Base-by-base conservation (phyloP, 1,284 basidiomycete genomes). In the Cryptococcus wingfieldii region DNA sequence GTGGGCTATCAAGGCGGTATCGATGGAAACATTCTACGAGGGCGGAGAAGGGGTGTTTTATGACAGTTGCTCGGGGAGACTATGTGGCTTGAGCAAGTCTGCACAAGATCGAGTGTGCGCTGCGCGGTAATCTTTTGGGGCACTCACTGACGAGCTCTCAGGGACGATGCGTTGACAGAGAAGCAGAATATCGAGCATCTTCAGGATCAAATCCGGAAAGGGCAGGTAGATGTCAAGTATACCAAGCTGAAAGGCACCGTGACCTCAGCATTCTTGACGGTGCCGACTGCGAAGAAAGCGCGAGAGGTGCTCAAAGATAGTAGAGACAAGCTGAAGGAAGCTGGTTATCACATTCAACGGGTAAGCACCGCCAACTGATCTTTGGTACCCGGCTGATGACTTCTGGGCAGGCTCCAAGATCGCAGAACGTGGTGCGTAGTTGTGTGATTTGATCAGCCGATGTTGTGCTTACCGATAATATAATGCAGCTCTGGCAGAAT, bases 401-500 rank as follows among this genome's bases (percentile, higher is more conserved):
- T 31, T 48, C 28, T 10, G 3, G n/a, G 9, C 34, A 60, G 65
- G 52, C 60, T 42, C 62, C 60, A 9, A 41, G 65, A 38, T 58
- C 60, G 1, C 56, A 60, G 23, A 62, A 66, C 39, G 51, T 67
- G 31, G 64, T 64, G 48, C 8, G 59, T 58, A 4, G n/a, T 28
- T 45, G 9, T n/a, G n/a, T 8, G 45, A 44, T 54, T 23, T 49
- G 38, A 23, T 47, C 14, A 49, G 39, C 10, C 10, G 18, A 53
- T 16, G 23, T 27, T 38, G 28, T 46, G 28, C 47, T 47, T 14
- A 46, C 19, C 18, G 1, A 27, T 16, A 25, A n/a, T 1, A 27
- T 16, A 25, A n/a, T 1, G 2, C 19, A 69, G 69, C 54, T 70
- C 7, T 72, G 67, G 67, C 54, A 58, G 38, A 72, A 72, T 50